Base-by-base conservation (phyloP, 345 rosid species). In the Eucalyptus rudis region DNA sequence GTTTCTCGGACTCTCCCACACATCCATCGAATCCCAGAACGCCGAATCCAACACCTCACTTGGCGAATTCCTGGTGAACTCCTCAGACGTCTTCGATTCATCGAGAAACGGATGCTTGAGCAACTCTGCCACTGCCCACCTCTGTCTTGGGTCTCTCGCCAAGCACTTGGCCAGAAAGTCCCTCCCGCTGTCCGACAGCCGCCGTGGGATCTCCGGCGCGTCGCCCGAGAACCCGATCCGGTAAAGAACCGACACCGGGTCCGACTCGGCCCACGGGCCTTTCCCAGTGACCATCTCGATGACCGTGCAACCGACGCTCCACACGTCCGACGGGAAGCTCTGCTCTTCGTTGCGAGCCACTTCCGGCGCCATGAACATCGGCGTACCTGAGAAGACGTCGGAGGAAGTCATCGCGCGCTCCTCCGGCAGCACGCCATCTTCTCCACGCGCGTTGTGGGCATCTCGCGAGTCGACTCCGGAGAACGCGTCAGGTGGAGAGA, bases 351-450 rank as follows among this genome's bases (percentile, higher is more conserved):
- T 96, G 4, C 99, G 93, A 3, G 98, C 98, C 36, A 95, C 98
- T 94, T 97, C 99, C 81, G 99, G 99, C 1, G 99, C 91, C 99
- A 97, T 97, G 89, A 95, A 97, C 90, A 94, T 94, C 92, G 99
- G 99, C 52, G 99, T 96, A 54, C 99, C 99, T 86, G 97, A 92
- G 90, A 96, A 91, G 87, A 43, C 51, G 87, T 47, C 27, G 86
- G 91, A 44, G 93, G 88, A 36, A 36, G 27, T 16, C 20, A 8
- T 7, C 40, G 51, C 45, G 33, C 36, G 13, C 56, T 45, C 40
- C 15, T 13, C 40, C 29, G 47, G 7, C 47, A 3, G 84, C 84
- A 20, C 14, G 84, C 16, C 47, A 20, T 76, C 24, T 11, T 40
- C 84, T 40, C 47, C 84, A 22, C 47, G 13, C 29, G 45, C 84